Base-by-base conservation (phyloP, 495 filamentous ascomycete species). In the Aspergillus sclerotiicarbonarius region DNA sequence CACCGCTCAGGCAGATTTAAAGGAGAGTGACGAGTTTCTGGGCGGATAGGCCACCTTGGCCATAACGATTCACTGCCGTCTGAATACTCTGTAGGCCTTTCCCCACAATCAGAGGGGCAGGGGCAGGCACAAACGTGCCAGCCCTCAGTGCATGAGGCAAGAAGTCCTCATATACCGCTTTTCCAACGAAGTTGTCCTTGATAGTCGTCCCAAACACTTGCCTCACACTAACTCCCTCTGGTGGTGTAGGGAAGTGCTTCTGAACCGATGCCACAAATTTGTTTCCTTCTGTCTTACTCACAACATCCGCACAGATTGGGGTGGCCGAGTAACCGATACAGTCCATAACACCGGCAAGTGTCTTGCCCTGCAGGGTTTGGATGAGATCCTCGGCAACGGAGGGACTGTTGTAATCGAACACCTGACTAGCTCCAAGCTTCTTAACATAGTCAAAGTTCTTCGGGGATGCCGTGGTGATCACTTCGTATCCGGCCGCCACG, bases 401-500 rank as follows among this genome's bases (percentile, higher is more conserved):
- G 4, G 62, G 18, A 46, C 61, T 69, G 8, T 71, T 71, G 67
- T 89, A 87, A 67, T 90, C 84, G 51, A 87, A 82, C 1, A 77
- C 81, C n/a, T 72, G 51, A 20, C 50, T 71, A 2, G 86, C 87
- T 6, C 87, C 85, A 0, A 87, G 73, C 1, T 53, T 60, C 59
- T 76, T 78, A 37, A 82, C 67, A 52, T 76, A 78, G 0, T 76
- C 76, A 37, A 81, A 77, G 64, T 89, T 88, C 59, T 74, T 74
- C 1, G 70, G 67, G 1, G 77, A 80, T 0, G 81, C 72, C 0
- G 83, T 86, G 0, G 80, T 71, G 48, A 87, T 67, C 3, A 89
- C 86, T 12, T 82, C 77, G 25, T 80, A 80, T 2, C 87, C 87
- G 0, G 86, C 75, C 0, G 81, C 79, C 0, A 70, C 68, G 5